phyloP scores from a whole-genome alignment of 352 stramenopile genomes.

The Pythium aphanidermatum region DNA sequence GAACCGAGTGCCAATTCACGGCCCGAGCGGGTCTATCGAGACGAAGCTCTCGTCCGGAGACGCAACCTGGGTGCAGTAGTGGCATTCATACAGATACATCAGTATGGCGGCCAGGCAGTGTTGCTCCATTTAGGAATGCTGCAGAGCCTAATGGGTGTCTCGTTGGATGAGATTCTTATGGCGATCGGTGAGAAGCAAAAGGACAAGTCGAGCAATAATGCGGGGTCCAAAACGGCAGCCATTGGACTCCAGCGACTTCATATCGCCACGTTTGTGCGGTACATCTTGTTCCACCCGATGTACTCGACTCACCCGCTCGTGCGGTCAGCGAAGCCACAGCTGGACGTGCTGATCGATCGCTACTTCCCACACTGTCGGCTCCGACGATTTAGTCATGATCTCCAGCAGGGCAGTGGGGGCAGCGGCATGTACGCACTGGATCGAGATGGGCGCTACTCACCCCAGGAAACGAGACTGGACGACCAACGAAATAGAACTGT shows the following conservation, averaged over 20 bases:
- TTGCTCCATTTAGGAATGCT: conserved; percentile 62
- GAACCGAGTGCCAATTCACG: not conserved
- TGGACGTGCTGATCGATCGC: conserved; percentile 52
- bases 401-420: conserved; percentile 14
- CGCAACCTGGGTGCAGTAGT: conserved; percentile 35
- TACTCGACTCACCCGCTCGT: conserved; percentile 50
- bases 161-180: conserved; percentile 44
- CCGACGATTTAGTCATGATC: conserved; percentile 57
- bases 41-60: conserved; percentile 31
- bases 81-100: conserved; percentile 42
- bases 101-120: conserved; percentile 45
- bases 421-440: conserved; percentile 12
- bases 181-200: conserved; percentile 51
- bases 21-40: conserved; percentile 1
- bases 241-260: conserved; percentile 38
- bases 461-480: conserved; percentile 8
- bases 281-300: conserved; percentile 71
- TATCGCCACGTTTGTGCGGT: conserved; percentile 55
- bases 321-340: conserved; percentile 18
- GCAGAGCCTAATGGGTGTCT: conserved; percentile 25
- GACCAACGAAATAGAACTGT: conserved; percentile 2
- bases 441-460: conserved; percentile 4
- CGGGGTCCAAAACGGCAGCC: conserved; percentile 10
- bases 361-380: conserved; percentile 70
- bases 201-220: conserved; percentile 18